Evolutionary conservation across 768 basidiomycete genomes (phyloP), one percentile per base, ranked within the genome.

Genomic region (Omphalotus guepiniiformis): DNA sequence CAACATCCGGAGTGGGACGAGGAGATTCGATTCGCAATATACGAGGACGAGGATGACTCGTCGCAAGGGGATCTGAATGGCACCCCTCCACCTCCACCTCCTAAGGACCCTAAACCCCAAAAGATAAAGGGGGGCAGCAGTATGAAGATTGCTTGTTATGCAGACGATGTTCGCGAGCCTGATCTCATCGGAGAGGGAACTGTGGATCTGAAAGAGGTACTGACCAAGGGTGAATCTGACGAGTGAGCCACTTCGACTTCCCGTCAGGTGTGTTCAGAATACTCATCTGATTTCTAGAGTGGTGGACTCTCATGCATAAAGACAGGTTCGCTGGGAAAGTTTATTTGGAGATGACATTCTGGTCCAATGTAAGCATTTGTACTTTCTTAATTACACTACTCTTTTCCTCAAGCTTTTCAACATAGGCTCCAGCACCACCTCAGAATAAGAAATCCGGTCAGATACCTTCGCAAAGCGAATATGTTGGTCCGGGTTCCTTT

Each of bases 1-100:
- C 96, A 99, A 63, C 93, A 96, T 64, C 96, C 96, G 4, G 93
- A 93, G 68, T 99, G 96, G 94, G 96, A 99, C 62, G 93, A 96
- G 58, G 96, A 99, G 68, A 74, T 98, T 59, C 85, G 96, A 35
- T 98, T 97, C 66, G 83, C 85, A 21, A 72, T 99, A 37, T 79
- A 74, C 53, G 94, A 97, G 60, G 91, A 92, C 53, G 74, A 79
- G 25, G 79, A 76, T 54, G 70, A 73, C n/a, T 65, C 72, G 34
- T 69, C 74, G 29, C 67, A 71, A 53, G 68, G 68, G 42, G 66
- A 66, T 7, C 55, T 57, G 39, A 65, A 57, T 21, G 64, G 56
- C 22, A 72, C 75, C 9, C 82, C 87, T 12, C 87, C 88, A 0
- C 81, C 79, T 2, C 73, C 75, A 2, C 87, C 87, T n/a, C 82